Evolutionary conservation across 345 rosid genomes (phyloP).

Genomic region (Citrus unshiu): DNA sequence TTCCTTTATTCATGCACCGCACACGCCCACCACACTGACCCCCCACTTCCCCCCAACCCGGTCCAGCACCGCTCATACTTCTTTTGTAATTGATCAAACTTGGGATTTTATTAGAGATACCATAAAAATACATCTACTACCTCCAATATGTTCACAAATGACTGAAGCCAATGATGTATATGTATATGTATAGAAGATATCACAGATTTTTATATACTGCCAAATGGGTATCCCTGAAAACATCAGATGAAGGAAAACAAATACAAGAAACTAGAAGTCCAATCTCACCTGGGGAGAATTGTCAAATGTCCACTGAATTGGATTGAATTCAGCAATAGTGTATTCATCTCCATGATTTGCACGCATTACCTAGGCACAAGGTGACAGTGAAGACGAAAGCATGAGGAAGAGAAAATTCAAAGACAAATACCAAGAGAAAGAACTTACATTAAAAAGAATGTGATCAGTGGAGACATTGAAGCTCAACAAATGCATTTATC

Average conservation of each 20-base stretch:
- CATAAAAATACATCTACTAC: neutral
- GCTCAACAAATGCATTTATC: neutral
- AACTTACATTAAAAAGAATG: neutral
- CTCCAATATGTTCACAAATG: neutral
- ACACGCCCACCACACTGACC: no score
- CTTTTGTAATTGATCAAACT: neutral
- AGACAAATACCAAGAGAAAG: neutral
- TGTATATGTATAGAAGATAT: neutral
- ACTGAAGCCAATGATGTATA: neutral
- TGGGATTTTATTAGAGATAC: neutral
- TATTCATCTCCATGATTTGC: slow-evolving; percentile 53
- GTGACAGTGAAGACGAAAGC: slow-evolving; percentile 3
- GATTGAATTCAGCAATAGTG: no score
- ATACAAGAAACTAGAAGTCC: neutral
- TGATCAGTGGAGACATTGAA: neutral
- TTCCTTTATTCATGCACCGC: no score
- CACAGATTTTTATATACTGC: neutral
- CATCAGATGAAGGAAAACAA: neutral
- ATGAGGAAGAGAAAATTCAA: neutral
- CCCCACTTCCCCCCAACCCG: no score
- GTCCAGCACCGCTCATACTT: neutral
- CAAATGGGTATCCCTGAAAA: neutral
- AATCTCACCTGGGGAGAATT: no score
- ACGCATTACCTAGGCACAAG: slow-evolving; percentile 60
- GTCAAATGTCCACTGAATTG: no score